Conservation (phyloP, 257 asterid genomes). For the Cynanchum wilfordii region DNA sequence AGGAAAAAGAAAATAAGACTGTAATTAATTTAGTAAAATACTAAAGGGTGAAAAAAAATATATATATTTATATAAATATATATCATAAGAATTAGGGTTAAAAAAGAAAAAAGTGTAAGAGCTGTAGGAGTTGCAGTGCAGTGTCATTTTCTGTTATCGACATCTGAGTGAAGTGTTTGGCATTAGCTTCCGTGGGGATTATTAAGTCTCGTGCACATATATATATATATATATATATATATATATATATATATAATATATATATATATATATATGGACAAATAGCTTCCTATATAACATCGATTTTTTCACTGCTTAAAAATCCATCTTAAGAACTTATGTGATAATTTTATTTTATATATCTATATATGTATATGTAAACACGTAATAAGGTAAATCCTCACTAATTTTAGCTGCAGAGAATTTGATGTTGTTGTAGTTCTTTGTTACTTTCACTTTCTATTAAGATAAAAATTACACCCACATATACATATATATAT, state of each 20-base stretch:
- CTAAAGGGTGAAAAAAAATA: not conserved
- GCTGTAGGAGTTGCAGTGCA: constrained; percentile 52
- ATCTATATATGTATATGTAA: no score
- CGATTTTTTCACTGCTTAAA: no score
- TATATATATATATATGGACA: not conserved
- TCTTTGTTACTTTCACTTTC: no score
- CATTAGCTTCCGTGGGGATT: constrained; percentile 42
- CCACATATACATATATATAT: no score
- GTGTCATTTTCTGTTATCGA: constrained; percentile 57
- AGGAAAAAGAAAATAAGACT: not conserved
- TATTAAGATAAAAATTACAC: no score
- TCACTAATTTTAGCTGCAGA: no score
- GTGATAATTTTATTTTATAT: no score
- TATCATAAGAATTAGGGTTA: constrained; percentile 30
- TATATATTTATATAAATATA: no score
- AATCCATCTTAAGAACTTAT: no score
- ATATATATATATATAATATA: not conserved
- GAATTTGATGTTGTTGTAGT: no score
- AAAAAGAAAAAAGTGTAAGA: constrained; percentile 22
- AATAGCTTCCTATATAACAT: no score
- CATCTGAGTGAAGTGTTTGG: constrained; percentile 33
- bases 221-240: not conserved
- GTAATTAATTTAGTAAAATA: not conserved
- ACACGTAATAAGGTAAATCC: no score
- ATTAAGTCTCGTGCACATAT: not conserved